These are phyloP conservation scores for Mallotus japonicus DNA, from an alignment of 441 rosid species.

Conservation along the genomic window DNA sequence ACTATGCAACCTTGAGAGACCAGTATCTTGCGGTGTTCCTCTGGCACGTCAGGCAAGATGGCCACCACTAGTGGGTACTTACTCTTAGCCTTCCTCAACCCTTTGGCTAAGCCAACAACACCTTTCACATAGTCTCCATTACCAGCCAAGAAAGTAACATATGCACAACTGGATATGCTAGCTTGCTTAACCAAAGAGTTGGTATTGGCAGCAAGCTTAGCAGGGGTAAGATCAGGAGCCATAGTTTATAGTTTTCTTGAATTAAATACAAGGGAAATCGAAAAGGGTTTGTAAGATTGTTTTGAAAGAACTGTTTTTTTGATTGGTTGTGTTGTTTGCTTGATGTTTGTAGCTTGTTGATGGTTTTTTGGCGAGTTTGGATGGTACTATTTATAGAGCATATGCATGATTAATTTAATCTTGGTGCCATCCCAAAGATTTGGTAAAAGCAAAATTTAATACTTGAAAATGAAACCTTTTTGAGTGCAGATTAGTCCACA, in stretches of 20 bases:
- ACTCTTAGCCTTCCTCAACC: slow-evolving; percentile 60
- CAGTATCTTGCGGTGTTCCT: slow-evolving; percentile 58
- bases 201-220: slow-evolving; percentile 8
- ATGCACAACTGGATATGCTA: slow-evolving; percentile 43
- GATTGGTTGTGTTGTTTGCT: background rate
- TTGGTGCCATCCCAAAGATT: slow-evolving; percentile 3
- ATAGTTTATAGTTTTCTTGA: slow-evolving; percentile 14
- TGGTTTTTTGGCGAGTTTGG: background rate
- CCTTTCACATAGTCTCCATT: slow-evolving; percentile 76
- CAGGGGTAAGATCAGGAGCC: slow-evolving; percentile 33
- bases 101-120: slow-evolving; percentile 85
- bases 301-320: background rate
- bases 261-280: background rate
- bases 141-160: slow-evolving; percentile 78
- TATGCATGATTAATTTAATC: background rate
- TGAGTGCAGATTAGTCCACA: background rate
- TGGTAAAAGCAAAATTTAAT: background rate
- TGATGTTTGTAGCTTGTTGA: background rate
- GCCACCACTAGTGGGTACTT: slow-evolving; percentile 82
- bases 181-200: slow-evolving; percentile 24
- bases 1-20: slow-evolving; percentile 68
- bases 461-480: background rate
- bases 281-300: too few relatives aligned
- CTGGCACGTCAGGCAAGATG: slow-evolving; percentile 69
- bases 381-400: slow-evolving; percentile 9